phyloP scores from a whole-genome alignment of 2,329 filamentous ascomycete genomes.

The Beauveria scarabaeidicola region DNA sequence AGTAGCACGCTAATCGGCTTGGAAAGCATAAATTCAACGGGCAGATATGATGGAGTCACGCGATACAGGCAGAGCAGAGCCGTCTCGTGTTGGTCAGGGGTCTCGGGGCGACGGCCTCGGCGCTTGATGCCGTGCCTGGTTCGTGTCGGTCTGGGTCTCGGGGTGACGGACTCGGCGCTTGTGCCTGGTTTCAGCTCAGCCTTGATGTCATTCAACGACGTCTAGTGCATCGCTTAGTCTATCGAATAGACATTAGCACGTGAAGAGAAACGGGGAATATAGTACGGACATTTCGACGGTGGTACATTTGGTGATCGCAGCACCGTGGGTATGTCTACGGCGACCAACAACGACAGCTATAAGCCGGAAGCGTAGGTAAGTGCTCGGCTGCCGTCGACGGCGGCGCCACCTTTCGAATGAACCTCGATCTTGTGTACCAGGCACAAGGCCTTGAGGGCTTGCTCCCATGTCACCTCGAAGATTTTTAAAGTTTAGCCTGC shows the following conservation, averaged over 20 bases:
- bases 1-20: constrained; percentile 19
- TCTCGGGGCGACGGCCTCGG: not conserved
- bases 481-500: not conserved
- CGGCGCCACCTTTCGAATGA: not conserved
- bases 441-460: not conserved
- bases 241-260: not conserved
- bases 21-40: not conserved
- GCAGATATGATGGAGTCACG: not conserved
- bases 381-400: not conserved
- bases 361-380: not conserved
- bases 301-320: not conserved
- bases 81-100: not conserved
- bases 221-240: not conserved
- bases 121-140: not conserved
- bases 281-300: not conserved
- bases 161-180: too few relatives aligned
- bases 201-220: not conserved
- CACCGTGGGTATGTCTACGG: not conserved
- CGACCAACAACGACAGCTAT: not conserved
- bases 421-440: not conserved
- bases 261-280: not conserved
- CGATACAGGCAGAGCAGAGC: not conserved
- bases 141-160: too few relatives aligned
- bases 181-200: too few relatives aligned
- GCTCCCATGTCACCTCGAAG: not conserved